These are phyloP conservation scores for Casuarina glauca DNA, from an alignment of 306 rosid species.

Conservation along the genomic window DNA sequence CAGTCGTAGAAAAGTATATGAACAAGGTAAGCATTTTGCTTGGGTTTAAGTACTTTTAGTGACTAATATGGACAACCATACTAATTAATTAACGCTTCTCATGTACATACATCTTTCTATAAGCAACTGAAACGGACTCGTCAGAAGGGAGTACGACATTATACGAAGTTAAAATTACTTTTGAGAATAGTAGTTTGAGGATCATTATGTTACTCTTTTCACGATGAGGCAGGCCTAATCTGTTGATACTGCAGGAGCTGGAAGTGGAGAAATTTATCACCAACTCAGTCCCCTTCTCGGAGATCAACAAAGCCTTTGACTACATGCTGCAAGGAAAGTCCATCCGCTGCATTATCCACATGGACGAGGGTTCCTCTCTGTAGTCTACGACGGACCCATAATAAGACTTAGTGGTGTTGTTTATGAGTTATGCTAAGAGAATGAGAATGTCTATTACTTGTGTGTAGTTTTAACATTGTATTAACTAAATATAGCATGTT, in stretches of 20 bases:
- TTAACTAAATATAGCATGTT: no score
- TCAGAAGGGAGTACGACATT: neutral
- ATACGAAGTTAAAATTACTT: no score
- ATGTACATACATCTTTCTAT: neutral
- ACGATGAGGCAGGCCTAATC: neutral
- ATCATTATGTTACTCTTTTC: neutral
- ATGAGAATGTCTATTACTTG: neutral
- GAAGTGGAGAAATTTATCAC: conserved; percentile 72
- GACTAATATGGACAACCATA: no score
- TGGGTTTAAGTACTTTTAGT: no score
- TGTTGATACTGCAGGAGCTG: neutral
- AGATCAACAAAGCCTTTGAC: conserved; percentile 80
- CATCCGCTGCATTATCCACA: conserved; percentile 49
- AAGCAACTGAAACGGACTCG: neutral
- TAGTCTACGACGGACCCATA: no score
- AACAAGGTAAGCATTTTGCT: conserved; percentile 31
- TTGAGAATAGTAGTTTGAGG: neutral
- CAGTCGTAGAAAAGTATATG: conserved; percentile 76
- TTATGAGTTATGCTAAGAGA: neutral
- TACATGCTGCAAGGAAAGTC: conserved; percentile 69
- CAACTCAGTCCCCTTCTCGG: conserved; percentile 57
- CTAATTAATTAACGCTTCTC: no score
- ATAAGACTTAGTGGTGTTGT: neutral
- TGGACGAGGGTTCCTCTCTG: neutral
- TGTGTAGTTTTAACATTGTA: neutral